These are phyloP conservation scores for Pichia ethanolica DNA, from an alignment of 805 yeast genomes.

Conservation along the genomic window DNA sequence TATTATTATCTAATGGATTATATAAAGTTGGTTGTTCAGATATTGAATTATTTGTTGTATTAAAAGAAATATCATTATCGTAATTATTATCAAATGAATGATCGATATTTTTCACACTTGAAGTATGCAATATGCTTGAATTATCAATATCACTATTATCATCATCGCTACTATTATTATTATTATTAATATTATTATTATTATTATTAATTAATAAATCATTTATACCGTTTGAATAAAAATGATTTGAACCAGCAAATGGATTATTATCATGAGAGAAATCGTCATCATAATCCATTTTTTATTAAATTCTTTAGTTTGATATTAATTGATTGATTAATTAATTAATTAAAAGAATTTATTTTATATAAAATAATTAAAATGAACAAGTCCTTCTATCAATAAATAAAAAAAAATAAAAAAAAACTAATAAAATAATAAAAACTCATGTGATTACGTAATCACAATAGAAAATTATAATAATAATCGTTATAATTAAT, in stretches of 20 bases:
- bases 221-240: conserved; percentile 22
- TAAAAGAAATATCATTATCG: neutral
- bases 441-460: neutral
- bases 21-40: conserved; percentile 4
- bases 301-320: too few species aligned
- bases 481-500: too few species aligned
- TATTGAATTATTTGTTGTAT: neutral
- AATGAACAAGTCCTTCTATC: too few species aligned
- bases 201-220: neutral
- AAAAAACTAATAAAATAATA: too few species aligned
- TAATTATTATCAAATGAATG: neutral
- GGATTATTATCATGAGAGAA: conserved; percentile 30
- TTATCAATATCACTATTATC: neutral
- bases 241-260: conserved; percentile 29
- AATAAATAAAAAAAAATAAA: too few species aligned
- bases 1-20: neutral
- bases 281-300: conserved; percentile 25
- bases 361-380: too few species aligned
- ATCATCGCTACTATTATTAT: neutral
- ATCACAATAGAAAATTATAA: too few species aligned
- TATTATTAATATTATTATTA: neutral
- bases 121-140: neutral
- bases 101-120: neutral
- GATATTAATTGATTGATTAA: too few species aligned
- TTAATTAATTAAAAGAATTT: too few species aligned